Percentiles rank a stretch among this genome's conserved stretches.
phyloP scores from a whole-genome alignment of 169 alveolate genomes.

The Eimeria falciformis region DNA sequence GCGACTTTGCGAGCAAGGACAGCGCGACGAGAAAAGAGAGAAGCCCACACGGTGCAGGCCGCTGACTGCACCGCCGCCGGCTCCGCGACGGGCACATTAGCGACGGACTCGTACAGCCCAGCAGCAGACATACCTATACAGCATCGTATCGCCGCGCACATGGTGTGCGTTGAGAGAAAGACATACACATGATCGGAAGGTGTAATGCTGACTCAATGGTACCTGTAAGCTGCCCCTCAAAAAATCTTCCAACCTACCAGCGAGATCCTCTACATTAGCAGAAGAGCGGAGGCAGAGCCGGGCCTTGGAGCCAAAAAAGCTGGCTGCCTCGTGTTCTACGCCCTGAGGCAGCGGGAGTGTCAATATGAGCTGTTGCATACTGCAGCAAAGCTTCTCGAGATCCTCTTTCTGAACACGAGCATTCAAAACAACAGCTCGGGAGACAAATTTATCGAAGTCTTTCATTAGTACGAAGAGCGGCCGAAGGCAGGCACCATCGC shows the following conservation, averaged over 20 bases:
- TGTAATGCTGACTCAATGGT: no score
- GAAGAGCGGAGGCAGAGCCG: slow-evolving; percentile 72
- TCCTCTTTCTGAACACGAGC: background rate
- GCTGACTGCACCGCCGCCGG: slow-evolving; percentile 52
- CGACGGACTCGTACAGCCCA: slow-evolving; percentile 73
- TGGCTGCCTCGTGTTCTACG: background rate
- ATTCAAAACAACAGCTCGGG: no score
- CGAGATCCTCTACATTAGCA: slow-evolving; percentile 66
- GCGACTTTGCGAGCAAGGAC: slow-evolving; percentile 46
- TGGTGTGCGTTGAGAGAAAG: no score
- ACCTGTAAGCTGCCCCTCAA: no score
- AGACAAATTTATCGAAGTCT: no score
- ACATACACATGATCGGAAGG: no score
- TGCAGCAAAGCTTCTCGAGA: background rate
- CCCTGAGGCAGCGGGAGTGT: slow-evolving; percentile 20
- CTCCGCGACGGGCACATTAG: slow-evolving; percentile 59
- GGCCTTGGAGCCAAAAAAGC: slow-evolving; percentile 27
- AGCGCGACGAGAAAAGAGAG: slow-evolving; percentile 67
- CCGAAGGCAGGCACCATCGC: background rate
- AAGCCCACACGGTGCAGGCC: slow-evolving; percentile 62
- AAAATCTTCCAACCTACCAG: background rate
- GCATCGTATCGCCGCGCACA: no score
- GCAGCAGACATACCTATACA: slow-evolving; percentile 60
- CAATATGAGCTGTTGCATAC: slow-evolving; percentile 40
- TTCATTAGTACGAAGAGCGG: background rate